Conservation (phyloP, 352 stramenopile genomes). For the Pilasporangium apinafurcum region DNA sequence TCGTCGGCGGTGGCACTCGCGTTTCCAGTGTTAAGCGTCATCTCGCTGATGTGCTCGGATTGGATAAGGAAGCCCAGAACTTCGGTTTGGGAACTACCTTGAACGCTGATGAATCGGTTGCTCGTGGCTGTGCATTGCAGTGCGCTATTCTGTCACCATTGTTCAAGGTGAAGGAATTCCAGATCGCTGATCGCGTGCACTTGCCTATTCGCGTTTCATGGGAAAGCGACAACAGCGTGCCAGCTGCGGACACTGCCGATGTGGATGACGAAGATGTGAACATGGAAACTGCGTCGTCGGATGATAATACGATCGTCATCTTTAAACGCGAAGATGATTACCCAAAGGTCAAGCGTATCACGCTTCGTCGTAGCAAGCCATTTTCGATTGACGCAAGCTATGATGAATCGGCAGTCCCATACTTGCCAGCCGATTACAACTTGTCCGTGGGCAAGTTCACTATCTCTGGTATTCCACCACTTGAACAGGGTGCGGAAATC, state of each 20-base stretch:
- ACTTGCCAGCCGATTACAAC: constrained; percentile 60
- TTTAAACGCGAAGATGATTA: constrained; percentile 95
- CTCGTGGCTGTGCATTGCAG: constrained; percentile 95
- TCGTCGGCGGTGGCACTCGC: constrained; percentile 94
- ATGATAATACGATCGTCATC: constrained; percentile 90
- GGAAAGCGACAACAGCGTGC: constrained; percentile 64
- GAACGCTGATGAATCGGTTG: constrained; percentile 98
- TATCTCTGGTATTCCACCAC: constrained; percentile 84
- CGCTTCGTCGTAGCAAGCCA: constrained; percentile 87
- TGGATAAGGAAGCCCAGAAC: constrained; percentile 93
- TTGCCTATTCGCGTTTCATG: constrained; percentile 94
- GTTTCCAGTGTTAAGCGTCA: constrained; percentile 95
- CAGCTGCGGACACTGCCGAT: constrained; percentile 52
- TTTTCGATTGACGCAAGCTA: constrained; percentile 93
- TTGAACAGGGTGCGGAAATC: constrained; percentile 69
- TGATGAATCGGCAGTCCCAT: constrained; percentile 69
- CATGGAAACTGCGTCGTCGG: constrained; percentile 34
- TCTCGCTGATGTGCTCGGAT: constrained; percentile 87
- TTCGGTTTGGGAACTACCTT: constrained; percentile 97
- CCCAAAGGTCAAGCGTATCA: constrained; percentile 96
- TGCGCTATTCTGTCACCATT: constrained; percentile 98
- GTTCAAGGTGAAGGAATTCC: constrained; percentile 96
- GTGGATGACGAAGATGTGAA: constrained; percentile 88
- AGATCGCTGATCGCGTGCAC: constrained; percentile 82
- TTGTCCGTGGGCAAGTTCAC: constrained; percentile 90